These are phyloP conservation scores for Leccinum boreale DNA, from an alignment of 768 basidiomycete species.

Conservation along the genomic window DNA sequence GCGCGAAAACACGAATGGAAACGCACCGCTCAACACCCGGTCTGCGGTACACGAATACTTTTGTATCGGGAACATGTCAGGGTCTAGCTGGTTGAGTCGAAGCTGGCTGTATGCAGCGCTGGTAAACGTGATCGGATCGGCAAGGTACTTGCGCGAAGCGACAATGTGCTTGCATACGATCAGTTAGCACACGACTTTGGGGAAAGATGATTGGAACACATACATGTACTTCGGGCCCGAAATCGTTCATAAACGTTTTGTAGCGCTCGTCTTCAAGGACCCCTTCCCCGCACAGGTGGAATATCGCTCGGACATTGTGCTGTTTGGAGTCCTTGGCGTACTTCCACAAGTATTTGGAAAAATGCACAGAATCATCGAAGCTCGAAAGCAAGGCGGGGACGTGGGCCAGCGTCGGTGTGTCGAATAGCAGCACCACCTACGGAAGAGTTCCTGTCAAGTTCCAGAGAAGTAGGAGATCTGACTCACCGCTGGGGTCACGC, in stretches of 20 bases:
- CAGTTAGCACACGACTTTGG: neutral
- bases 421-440: conserved; percentile 65
- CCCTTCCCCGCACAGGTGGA: conserved; percentile 41
- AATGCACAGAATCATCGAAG: conserved; percentile 47
- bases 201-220: conserved; percentile 19
- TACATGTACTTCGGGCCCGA: conserved; percentile 61
- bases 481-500: conserved; percentile 47
- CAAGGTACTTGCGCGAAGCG: conserved; percentile 56
- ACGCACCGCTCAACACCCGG: conserved; percentile 37
- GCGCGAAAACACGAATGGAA: neutral
- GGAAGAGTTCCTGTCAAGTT: neutral
- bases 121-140: conserved; percentile 72
- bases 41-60: conserved; percentile 44
- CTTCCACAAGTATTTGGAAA: conserved; percentile 46
- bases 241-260: conserved; percentile 66
- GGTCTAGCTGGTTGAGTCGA: conserved; percentile 67
- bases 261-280: conserved; percentile 73
- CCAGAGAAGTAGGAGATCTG: neutral
- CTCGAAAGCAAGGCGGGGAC: conserved; percentile 49
- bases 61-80: conserved; percentile 69
- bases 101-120: conserved; percentile 71
- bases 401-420: conserved; percentile 62
- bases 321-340: conserved; percentile 38
- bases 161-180: conserved; percentile 63
- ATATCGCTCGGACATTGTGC: conserved; percentile 47